Percentiles rank a stretch among this genome's conserved stretches.
phyloP scores from a whole-genome alignment of 352 stramenopile species.

The Vaucheria bursata region DNA sequence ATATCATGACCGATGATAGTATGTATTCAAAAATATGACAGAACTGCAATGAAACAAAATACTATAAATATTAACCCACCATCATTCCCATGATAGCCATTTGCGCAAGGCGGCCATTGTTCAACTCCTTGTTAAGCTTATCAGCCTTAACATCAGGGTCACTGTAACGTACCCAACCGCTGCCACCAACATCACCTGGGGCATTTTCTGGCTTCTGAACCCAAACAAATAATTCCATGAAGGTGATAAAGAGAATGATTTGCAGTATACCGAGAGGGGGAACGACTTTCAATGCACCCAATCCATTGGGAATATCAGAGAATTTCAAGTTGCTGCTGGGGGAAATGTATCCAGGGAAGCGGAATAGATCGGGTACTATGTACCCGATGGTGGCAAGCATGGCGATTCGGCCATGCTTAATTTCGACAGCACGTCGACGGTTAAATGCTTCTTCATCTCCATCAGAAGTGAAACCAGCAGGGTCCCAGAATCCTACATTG shows the following conservation, averaged over 20 bases:
- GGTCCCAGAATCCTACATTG: not conserved
- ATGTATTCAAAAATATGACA: not conserved
- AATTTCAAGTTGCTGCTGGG: constrained; percentile 50
- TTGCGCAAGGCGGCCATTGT: constrained; percentile 54
- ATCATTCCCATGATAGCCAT: constrained; percentile 49
- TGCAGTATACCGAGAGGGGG: constrained; percentile 51
- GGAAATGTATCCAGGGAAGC: constrained; percentile 47
- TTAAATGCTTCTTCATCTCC: not conserved
- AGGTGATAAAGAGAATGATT: constrained; percentile 47
- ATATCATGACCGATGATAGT: no score
- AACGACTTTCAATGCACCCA: constrained; percentile 50
- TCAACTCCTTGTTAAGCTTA: constrained; percentile 49
- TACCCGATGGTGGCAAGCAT: constrained; percentile 48
- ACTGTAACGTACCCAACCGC: not conserved
- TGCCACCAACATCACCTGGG: not conserved
- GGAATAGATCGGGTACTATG: constrained; percentile 42
- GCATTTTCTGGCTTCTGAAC: constrained; percentile 11
- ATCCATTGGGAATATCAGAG: constrained; percentile 52
- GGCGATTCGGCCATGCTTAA: constrained; percentile 38
- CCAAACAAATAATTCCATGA: constrained; percentile 39
- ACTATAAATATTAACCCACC: not conserved
- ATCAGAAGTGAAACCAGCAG: not conserved
- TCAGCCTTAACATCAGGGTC: constrained; percentile 1
- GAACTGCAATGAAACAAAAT: not conserved
- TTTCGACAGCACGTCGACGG: not conserved